These are phyloP conservation scores for Lentinula aciculospora DNA, from an alignment of 768 basidiomycete genomes.

Conservation along the genomic window DNA sequence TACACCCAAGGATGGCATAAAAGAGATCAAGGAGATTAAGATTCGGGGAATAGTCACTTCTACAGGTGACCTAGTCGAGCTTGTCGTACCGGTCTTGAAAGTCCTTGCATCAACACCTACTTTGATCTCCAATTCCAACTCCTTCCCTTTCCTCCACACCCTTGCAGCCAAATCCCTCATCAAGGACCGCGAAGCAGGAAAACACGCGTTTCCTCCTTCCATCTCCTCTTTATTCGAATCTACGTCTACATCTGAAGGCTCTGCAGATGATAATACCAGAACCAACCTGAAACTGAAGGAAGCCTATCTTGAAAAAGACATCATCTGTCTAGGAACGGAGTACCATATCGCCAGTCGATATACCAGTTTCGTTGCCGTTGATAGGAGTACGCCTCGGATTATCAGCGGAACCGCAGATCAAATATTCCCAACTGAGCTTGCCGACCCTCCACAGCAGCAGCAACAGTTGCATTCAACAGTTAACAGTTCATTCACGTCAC, in stretches of 20 bases:
- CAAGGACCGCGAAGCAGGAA: slow-evolving; percentile 36
- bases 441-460: no score
- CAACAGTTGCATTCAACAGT: no score
- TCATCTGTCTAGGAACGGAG: slow-evolving; percentile 41
- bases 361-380: slow-evolving; percentile 55
- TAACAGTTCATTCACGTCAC: no score
- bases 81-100: neutral
- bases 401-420: neutral
- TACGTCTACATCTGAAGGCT: no score
- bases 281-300: slow-evolving; percentile 31
- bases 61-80: neutral
- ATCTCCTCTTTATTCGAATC: slow-evolving; percentile 22
- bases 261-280: slow-evolving; percentile 12
- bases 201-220: slow-evolving; percentile 13
- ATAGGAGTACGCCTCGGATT: slow-evolving; percentile 10
- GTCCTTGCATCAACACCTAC: neutral
- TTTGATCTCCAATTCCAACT: no score
- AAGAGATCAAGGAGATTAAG: slow-evolving; percentile 26
- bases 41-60: slow-evolving; percentile 15
- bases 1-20: slow-evolving; percentile 22
- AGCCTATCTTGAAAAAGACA: slow-evolving; percentile 23
- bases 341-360: slow-evolving; percentile 47
- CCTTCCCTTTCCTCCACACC: slow-evolving; percentile 38
- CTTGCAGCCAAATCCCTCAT: slow-evolving; percentile 51
- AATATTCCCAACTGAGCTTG: no score